Percentiles rank a stretch among this genome's conserved stretches.
Conservation (phyloP, 495 filamentous ascomycete species). For the Pseudoneurospora amorphoporcata region DNA sequence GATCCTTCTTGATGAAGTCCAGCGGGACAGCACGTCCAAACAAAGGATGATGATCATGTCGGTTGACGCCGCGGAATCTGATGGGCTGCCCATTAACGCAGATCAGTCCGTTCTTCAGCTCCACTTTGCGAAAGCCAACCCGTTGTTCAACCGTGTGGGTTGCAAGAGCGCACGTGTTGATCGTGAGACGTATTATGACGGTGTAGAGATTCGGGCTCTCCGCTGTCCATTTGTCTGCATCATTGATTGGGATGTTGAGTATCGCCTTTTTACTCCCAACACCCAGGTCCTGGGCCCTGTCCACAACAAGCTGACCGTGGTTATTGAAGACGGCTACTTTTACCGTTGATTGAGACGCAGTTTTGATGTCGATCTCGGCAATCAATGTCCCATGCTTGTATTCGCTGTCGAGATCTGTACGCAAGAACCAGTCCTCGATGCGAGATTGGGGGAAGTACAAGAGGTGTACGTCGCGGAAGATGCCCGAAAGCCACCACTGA, state of each 20-base stretch:
- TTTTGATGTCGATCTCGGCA: slow-evolving; percentile 31
- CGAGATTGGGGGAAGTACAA: slow-evolving; percentile 42
- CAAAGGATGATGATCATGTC: slow-evolving; percentile 52
- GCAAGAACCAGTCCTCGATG: slow-evolving; percentile 50
- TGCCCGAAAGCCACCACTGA: slow-evolving; percentile 49
- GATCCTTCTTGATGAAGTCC: slow-evolving; percentile 45
- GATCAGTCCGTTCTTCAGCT: slow-evolving; percentile 45
- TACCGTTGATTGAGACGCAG: slow-evolving; percentile 19
- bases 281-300: slow-evolving; percentile 1
- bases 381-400: slow-evolving; percentile 46
- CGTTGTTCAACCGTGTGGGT: slow-evolving; percentile 10
- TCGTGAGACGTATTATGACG: slow-evolving; percentile 28
- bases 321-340: slow-evolving; percentile 26
- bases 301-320: slow-evolving; percentile 8
- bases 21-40: slow-evolving; percentile 50
- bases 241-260: slow-evolving; percentile 31
- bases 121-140: slow-evolving; percentile 50
- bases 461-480: slow-evolving; percentile 57
- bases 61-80: slow-evolving; percentile 49
- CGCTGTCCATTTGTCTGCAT: slow-evolving; percentile 54
- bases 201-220: slow-evolving; percentile 52
- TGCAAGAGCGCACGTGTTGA: neutral
- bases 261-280: slow-evolving; percentile 9
- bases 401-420: slow-evolving; percentile 42
- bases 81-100: slow-evolving; percentile 49